Evolutionary conservation across 73 alveolate genomes (phyloP).

Genomic region (Paramecium primaurelia): DNA sequence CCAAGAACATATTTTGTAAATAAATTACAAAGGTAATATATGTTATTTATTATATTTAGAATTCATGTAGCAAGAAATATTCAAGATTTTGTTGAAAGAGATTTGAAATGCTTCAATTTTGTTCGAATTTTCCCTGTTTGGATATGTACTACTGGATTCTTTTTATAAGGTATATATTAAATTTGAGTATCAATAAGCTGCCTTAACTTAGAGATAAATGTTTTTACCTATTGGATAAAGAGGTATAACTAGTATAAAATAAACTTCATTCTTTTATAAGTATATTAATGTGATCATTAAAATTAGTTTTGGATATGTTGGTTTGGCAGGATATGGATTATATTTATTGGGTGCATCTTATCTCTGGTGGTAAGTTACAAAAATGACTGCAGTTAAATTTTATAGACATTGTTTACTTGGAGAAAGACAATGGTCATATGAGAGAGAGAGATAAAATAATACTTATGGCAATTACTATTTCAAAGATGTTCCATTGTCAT

Average conservation of each 20-base stretch:
- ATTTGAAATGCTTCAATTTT: constrained; percentile 50
- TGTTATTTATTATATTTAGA: not conserved
- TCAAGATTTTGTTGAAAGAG: constrained; percentile 60
- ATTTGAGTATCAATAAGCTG: not conserved
- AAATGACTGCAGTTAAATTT: constrained; percentile 50
- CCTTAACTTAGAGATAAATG: constrained; percentile 16
- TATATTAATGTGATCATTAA: not conserved
- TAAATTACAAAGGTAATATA: constrained; percentile 37
- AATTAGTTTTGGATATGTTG: not conserved
- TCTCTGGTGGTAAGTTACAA: constrained; percentile 51
- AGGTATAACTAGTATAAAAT: constrained; percentile 47
- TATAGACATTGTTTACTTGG: constrained; percentile 46
- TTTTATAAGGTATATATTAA: not conserved
- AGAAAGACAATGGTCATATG: constrained; percentile 60
- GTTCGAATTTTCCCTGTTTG: constrained; percentile 58
- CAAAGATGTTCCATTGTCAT: constrained; percentile 62
- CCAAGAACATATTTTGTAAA: constrained; percentile 58
- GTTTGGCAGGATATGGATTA: not conserved
- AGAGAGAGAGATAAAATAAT: constrained; percentile 54
- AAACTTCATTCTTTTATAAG: constrained; percentile 56
- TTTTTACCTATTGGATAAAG: constrained; percentile 51
- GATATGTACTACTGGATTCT: constrained; percentile 50
- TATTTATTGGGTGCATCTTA: constrained; percentile 41
- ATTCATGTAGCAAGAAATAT: constrained; percentile 47
- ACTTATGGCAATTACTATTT: constrained; percentile 54